Evolutionary conservation across 2,329 filamentous ascomycete species (phyloP), one percentile per base, ranked within the genome.

Genomic region (Apiospora kogelbergensis): DNA sequence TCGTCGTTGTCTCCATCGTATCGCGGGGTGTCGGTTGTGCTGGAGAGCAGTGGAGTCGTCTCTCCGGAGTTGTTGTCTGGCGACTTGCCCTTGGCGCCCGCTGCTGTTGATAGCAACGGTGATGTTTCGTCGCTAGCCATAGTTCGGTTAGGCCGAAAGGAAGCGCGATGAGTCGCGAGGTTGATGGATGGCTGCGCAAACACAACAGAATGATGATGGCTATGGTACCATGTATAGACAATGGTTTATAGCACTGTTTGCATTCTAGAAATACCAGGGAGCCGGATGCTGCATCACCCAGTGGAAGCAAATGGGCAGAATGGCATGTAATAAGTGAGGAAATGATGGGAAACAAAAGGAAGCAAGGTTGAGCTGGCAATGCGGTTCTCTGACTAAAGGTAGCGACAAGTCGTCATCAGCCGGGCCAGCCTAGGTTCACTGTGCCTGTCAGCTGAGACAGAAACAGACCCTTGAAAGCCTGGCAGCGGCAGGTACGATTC

Each of bases 31-130:
- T 75, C 74, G 64, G 79, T 76, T 24, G 80, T 76, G 69, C 78
- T 77, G 6, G 80, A 78, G 0, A 89, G 81, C 17, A 89, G 81
- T 22, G 86, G 86, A n/a, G 86, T 85, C n/a, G 83, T 81, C 73
- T 89, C 87, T 48, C 69, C 66, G 3, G 78, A 72, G 0, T 73
- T 77, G 66, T 41, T 72, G 24, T 71, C 77, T 6, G 57, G 63
- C 37, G 63, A 63, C 65, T 75, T 78, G 60, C 74, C 73, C 42
- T 75, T 78, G 60, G 64, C 60, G 40, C 70, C 73, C 44, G 79
- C 76, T 41, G 77, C 74, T 17, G 81, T 76, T n/a, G 53, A 60
- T 60, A 86, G 79, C 69, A 87, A 78, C 45, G 83, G 84, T 26
- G 83, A 80, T 70, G 78, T 79, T 75, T 86, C 84, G 67, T 81